Percentiles rank a stretch among this genome's conserved stretches.
phyloP scores from a whole-genome alignment of 805 yeast species.

The Candida silvicultrix region DNA sequence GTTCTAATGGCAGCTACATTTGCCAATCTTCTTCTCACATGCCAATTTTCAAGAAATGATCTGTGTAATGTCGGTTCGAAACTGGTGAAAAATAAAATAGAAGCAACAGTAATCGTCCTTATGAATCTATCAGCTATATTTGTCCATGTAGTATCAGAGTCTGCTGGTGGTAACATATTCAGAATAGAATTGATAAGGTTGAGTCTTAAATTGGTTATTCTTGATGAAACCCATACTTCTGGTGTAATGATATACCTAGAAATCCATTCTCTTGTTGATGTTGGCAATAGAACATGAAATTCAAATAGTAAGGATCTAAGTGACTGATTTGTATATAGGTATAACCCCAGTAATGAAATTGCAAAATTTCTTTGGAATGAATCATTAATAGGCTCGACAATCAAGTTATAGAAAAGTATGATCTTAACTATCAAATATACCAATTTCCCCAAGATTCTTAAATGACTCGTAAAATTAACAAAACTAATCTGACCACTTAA shows the following conservation, averaged over 20 bases:
- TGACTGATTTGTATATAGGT: not conserved
- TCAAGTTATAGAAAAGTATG: not conserved
- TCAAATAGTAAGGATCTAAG: not conserved
- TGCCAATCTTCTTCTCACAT: not conserved
- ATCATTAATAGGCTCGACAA: not conserved
- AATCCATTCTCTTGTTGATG: not conserved
- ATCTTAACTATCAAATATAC: not conserved
- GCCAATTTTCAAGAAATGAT: not conserved
- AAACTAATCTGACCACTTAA: not conserved
- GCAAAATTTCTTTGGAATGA: not conserved
- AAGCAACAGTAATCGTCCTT: slow-evolving; percentile 1
- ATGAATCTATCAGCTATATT: not conserved
- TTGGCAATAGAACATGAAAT: not conserved
- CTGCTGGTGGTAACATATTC: not conserved
- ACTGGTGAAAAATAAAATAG: slow-evolving; percentile 7
- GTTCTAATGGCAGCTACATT: not conserved
- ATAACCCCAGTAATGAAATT: not conserved
- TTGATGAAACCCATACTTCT: not conserved
- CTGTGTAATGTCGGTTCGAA: slow-evolving; percentile 7
- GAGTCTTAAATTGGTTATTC: not conserved
- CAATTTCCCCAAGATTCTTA: not conserved
- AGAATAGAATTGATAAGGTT: not conserved
- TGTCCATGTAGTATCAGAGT: not conserved
- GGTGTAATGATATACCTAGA: not conserved
- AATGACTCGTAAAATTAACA: too few species aligned